Evolutionary conservation across 2,329 filamentous ascomycete species (phyloP).

Genomic region (Colletotrichum sp.): DNA sequence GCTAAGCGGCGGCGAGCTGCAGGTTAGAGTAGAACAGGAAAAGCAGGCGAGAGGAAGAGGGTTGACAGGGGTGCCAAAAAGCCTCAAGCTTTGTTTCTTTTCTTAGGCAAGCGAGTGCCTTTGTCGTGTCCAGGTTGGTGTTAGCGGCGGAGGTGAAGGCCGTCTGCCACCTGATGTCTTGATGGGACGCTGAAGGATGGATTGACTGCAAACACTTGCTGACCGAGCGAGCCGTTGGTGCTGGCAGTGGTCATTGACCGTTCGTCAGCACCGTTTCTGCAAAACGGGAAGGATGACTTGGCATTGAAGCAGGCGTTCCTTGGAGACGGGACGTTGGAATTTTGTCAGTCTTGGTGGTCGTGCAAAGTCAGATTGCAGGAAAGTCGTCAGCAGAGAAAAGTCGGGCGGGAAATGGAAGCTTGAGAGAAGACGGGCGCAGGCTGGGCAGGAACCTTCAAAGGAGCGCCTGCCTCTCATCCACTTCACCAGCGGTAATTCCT

Average conservation of each 20-base stretch:
- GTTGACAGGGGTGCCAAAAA: neutral
- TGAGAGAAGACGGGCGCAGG: neutral
- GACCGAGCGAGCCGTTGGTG: neutral
- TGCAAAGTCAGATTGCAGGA: neutral
- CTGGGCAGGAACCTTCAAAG: neutral
- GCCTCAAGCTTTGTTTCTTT: conserved; percentile 7
- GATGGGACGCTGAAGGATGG: too few species aligned
- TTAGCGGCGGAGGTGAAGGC: neutral
- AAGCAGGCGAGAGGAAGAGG: neutral
- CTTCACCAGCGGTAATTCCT: neutral
- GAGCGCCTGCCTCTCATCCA: neutral
- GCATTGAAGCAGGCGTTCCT: neutral
- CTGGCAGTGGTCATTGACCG: neutral
- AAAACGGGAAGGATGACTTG: neutral
- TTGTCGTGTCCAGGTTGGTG: neutral
- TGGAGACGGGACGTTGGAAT: neutral
- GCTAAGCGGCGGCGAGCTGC: neutral
- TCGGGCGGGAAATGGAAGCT: neutral
- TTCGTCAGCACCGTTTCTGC: neutral
- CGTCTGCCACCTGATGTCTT: neutral
- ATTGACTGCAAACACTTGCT: neutral
- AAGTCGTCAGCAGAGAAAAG: neutral
- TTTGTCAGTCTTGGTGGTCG: neutral
- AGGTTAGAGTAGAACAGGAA: neutral
- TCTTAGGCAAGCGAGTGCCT: neutral